Base-by-base conservation (phyloP, 805 yeast species). In the Tetrapisispora namnaoensis region DNA sequence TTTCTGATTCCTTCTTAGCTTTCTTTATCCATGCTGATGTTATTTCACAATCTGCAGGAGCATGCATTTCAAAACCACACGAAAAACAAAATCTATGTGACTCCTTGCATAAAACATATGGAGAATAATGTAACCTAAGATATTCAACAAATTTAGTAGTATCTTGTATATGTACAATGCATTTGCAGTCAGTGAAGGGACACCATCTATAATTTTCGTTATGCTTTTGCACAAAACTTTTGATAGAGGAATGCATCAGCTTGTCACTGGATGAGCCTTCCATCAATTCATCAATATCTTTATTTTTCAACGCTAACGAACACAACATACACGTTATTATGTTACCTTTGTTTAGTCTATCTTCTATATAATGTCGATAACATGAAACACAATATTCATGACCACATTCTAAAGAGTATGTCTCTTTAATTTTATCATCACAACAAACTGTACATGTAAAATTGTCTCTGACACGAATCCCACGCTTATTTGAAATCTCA, bases 1-100 rank as follows among this genome's bases (percentile, higher is more conserved):
- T 88, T 57, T 86, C 96, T 0, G 93, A 80, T 61, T 93, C 98
- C 61, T 88, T 93, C 51, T 75, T 74, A 53, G 95, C 85, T 58
- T 87, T 84, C 44, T 75, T 72, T 32, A 83, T 71, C 99, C 99
- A 93, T 42, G 67, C 63, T 48, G 72, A 71, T 0, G 83, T 83
- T 3, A 85, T 62, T 54, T 66, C 67, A 61, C 99, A 93, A 2
- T 93, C 85, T n/a, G 84, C 76, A 0, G 98, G 98, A 10, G 79
- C 66, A 66, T 93, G 99, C 55, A 82, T 81, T 55, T 84, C 91
- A 49, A 71, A 71, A 21, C 76, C 75, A 61, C 99, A 93, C 24
- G 72, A 69, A 55, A 82, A 83, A 61, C 99, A 93, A 61, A 90
- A 91, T 50, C 75, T 75, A 57, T 89, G 90, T 3, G 74, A 74